Evolutionary conservation across 1,284 basidiomycete species (phyloP).

Genomic region (Marasmius fiardii): DNA sequence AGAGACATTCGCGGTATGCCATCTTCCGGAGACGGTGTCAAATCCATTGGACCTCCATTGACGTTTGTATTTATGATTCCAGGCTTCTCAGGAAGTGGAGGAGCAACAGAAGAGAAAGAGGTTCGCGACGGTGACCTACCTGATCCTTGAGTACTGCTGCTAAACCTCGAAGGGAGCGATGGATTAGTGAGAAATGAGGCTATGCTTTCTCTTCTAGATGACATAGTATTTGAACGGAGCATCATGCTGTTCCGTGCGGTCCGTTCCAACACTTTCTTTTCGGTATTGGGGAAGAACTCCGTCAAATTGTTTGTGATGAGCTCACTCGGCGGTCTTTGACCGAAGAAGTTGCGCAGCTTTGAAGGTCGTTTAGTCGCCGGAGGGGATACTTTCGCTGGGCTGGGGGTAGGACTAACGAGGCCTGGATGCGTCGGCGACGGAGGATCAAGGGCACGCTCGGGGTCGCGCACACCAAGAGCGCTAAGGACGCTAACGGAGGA

Average conservation of each 20-base stretch:
- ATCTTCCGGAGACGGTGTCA: slow-evolving; percentile 33
- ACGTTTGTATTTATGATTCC: slow-evolving; percentile 23
- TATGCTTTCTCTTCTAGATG: slow-evolving; percentile 46
- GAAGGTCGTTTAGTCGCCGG: slow-evolving; percentile 47
- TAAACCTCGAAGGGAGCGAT: slow-evolving; percentile 51
- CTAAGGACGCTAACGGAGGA: slow-evolving; percentile 94
- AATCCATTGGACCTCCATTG: background rate
- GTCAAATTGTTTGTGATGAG: slow-evolving; percentile 95
- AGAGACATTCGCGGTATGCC: slow-evolving; percentile 64
- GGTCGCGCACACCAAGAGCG: slow-evolving; percentile 80
- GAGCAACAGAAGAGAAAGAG: slow-evolving; percentile 45
- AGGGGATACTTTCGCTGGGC: slow-evolving; percentile 28
- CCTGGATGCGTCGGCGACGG: slow-evolving; percentile 35
- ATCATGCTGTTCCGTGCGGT: slow-evolving; percentile 87
- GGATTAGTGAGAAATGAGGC: slow-evolving; percentile 36
- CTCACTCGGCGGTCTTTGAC: slow-evolving; percentile 95
- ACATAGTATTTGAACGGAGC: slow-evolving; percentile 33
- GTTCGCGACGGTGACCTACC: slow-evolving; percentile 41
- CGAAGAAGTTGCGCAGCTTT: slow-evolving; percentile 95
- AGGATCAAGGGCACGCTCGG: slow-evolving; percentile 58
- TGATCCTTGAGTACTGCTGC: slow-evolving; percentile 70
- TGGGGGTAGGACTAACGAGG: slow-evolving; percentile 11
- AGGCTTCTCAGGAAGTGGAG: slow-evolving; percentile 38
- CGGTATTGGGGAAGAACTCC: slow-evolving; percentile 94
- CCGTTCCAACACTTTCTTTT: slow-evolving; percentile 85